Percentiles rank a stretch among this genome's conserved stretches.
Evolutionary conservation across 2,329 filamentous ascomycete species (phyloP).

Genomic region (Fusarium robinianum): DNA sequence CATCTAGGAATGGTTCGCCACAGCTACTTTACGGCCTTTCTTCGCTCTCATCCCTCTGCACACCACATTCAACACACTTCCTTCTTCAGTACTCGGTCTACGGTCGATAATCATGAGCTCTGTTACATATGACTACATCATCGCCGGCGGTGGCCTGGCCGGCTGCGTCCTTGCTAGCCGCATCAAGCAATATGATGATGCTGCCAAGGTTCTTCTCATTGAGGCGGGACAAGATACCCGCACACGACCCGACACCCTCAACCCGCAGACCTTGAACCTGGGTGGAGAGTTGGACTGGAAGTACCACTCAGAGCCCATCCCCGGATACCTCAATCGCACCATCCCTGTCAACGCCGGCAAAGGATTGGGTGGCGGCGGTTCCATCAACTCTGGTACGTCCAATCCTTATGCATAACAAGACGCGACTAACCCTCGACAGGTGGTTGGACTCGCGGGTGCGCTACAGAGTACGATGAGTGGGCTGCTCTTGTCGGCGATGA

Average conservation of each 20-base stretch:
- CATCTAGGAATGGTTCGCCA: neutral
- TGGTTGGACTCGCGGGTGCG: slow-evolving; percentile 49
- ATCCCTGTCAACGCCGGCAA: slow-evolving; percentile 42
- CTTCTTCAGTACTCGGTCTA: neutral
- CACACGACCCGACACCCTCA: slow-evolving; percentile 16
- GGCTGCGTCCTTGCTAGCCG: slow-evolving; percentile 43
- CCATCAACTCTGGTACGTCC: slow-evolving; percentile 44
- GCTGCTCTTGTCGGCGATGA: slow-evolving; percentile 40
- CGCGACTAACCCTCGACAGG: slow-evolving; percentile 25
- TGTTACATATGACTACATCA: slow-evolving; percentile 34
- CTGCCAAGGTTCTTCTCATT: slow-evolving; percentile 42
- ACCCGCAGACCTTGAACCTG: slow-evolving; percentile 34
- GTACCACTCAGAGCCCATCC: slow-evolving; percentile 42
- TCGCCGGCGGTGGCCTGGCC: slow-evolving; percentile 41
- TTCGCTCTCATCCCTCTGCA: neutral
- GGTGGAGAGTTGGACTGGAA: slow-evolving; percentile 43
- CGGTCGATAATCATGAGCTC: slow-evolving; percentile 1
- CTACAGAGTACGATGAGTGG: slow-evolving; percentile 53
- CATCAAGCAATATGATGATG: slow-evolving; percentile 27
- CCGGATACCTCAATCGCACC: slow-evolving; percentile 29
- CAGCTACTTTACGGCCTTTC: slow-evolving; percentile 1
- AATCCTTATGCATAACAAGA: slow-evolving; percentile 34
- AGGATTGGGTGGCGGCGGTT: slow-evolving; percentile 47
- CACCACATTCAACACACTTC: slow-evolving; percentile 8
- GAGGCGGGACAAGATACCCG: slow-evolving; percentile 44